Base-by-base conservation (phyloP, 306 rosid species). In the Fragaria vesca region DNA sequence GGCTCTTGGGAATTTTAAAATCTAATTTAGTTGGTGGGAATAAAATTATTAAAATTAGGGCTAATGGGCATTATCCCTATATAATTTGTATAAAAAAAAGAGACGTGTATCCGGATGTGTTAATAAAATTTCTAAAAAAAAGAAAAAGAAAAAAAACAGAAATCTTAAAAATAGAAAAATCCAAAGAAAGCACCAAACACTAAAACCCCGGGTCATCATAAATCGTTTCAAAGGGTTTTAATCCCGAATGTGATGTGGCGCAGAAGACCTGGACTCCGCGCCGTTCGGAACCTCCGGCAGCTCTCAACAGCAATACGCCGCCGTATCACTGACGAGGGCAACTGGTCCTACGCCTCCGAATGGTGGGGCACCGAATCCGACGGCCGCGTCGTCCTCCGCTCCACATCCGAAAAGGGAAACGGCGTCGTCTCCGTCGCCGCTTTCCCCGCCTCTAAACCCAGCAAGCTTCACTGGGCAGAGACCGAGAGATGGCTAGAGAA, bases 271-370 rank as follows among this genome's bases (percentile, higher is more conserved):
- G 73, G 80, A 71, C 54, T 34, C 69, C 17, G 69, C 74, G 66
- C 68, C 13, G 72, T 28, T 1, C 21, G 62, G 21, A 76, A 70
- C 79, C 54, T 87, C 78, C 95, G 97, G 74, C 88, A 90, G 47
- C 80, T 90, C 43, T 86, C 98, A n/a, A 85, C 90, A 17, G 77
- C 80, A 17, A 79, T 66, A 54, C 87, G 91, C 74, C 90, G 86
- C 15, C 86, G 81, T 66, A 45, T 74, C 15, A 90, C 79, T 75
- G 98, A 92, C 82, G 97, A 92, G 60, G 98, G 97, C 2, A 93
- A 92, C 84, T 95, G 98, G 98, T 87, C 81, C 12, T 95, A 89
- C 85, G 83, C 97, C 8, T 85, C 97, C 1, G 98, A 95, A 78
- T 95, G 98, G 98, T 92, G 98, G 97, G 97, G 94, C 42, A 34